A percentile compares a stretch with the other conserved stretches of the same genome.
These are phyloP conservation scores for Crotalaria pallida DNA, from an alignment of 306 rosid genomes.

Conservation along the genomic window DNA sequence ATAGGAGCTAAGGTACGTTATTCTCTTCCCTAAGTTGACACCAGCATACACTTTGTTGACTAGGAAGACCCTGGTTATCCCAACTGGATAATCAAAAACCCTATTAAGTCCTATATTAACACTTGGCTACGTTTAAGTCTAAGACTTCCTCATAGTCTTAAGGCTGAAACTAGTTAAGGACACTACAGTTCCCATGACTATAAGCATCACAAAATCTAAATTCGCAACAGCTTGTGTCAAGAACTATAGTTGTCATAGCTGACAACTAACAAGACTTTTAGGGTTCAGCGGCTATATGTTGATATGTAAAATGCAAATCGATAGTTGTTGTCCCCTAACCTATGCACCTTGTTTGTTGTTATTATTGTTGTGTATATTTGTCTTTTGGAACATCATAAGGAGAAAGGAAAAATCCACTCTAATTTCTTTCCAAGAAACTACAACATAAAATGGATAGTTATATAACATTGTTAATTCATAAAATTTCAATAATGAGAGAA, in stretches of 20 bases:
- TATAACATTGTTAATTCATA: not conserved
- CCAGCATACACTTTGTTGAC: too few relatives aligned
- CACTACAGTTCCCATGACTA: not conserved
- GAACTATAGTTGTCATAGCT: not conserved
- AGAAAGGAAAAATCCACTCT: slow-evolving; percentile 55
- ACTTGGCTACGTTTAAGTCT: too few relatives aligned
- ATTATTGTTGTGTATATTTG: slow-evolving; percentile 47
- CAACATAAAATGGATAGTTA: slow-evolving; percentile 18
- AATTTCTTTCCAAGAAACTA: slow-evolving; percentile 69
- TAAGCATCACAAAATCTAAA: not conserved
- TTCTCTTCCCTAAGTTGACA: too few relatives aligned
- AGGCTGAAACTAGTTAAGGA: too few relatives aligned
- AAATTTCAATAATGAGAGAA: not conserved
- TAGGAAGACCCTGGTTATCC: too few relatives aligned
- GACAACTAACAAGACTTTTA: slow-evolving; percentile 16
- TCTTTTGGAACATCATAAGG: slow-evolving; percentile 57
- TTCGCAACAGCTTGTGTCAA: not conserved
- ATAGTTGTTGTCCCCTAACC: slow-evolving; percentile 2
- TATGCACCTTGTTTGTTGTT: slow-evolving; percentile 37
- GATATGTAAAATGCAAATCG: slow-evolving; percentile 24
- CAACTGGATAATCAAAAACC: too few relatives aligned
- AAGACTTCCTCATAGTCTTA: too few relatives aligned
- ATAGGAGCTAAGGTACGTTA: too few relatives aligned
- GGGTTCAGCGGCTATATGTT: slow-evolving; percentile 7
- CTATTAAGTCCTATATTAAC: too few relatives aligned